Conservation (phyloP, 495 filamentous ascomycete genomes). For the Penicillium diatomitis region DNA sequence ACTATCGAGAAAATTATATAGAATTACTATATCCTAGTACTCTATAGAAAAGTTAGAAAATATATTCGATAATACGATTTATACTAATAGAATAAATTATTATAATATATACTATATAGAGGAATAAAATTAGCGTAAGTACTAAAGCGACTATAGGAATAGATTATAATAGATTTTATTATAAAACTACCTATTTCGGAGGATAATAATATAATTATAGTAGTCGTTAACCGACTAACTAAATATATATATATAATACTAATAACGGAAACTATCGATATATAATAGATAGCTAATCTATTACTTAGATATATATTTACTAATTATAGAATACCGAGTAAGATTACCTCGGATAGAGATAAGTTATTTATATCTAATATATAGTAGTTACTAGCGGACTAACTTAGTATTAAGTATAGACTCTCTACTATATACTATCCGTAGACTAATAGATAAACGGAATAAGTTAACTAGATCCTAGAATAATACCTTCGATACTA, state of each 20-base stretch:
- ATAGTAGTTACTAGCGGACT: not conserved
- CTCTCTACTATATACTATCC: conserved; percentile 1
- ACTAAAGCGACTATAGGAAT: not conserved
- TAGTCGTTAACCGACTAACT: not conserved
- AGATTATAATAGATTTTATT: not conserved
- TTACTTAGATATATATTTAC: conserved; percentile 1
- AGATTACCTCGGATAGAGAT: too few relatives aligned
- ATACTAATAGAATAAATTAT: not conserved
- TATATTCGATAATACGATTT: not conserved
- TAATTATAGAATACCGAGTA: not conserved
- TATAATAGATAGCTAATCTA: not conserved
- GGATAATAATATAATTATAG: not conserved
- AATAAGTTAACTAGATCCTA: conserved; percentile 3
- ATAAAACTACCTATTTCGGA: not conserved
- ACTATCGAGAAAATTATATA: not conserved
- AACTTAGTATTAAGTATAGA: conserved; percentile 1
- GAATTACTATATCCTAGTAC: not conserved
- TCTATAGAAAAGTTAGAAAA: not conserved
- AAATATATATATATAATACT: not conserved
- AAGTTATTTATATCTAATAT: not conserved
- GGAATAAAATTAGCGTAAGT: not conserved
- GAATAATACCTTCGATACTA: conserved; percentile 5
- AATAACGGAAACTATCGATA: not conserved
- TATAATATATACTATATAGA: not conserved
- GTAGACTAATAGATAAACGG: conserved; percentile 5